These are phyloP conservation scores for Coccomyxa subellipsoidea DNA, from an alignment of 163 green algal genomes.

Conservation along the genomic window DNA sequence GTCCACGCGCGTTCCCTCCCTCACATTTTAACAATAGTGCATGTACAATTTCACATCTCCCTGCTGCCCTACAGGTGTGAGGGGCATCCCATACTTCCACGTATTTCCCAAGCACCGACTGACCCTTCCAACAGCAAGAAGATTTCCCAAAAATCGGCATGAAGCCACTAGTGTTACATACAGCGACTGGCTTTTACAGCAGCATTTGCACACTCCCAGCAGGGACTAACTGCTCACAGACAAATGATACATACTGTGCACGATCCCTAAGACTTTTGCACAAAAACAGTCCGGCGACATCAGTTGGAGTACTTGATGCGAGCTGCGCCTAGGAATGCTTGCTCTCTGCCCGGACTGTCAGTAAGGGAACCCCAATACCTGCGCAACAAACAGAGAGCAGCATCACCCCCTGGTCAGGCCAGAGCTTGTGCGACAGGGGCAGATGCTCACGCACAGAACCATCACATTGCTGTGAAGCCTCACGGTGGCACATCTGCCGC, in stretches of 20 bases:
- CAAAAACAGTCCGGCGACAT: not conserved
- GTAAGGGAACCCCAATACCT: not conserved
- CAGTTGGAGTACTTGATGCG: not conserved
- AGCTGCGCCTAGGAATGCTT: not conserved
- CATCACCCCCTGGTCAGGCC: not conserved
- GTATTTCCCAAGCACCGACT: too few relatives aligned
- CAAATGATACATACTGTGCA: not conserved
- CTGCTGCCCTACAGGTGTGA: too few relatives aligned
- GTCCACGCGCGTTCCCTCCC: conserved; percentile 11
- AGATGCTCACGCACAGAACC: not conserved
- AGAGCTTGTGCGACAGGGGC: not conserved
- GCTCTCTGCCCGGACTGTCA: not conserved
- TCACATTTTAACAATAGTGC: too few relatives aligned
- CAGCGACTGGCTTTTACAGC: too few relatives aligned
- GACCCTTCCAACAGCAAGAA: too few relatives aligned
- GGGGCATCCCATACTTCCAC: too few relatives aligned
- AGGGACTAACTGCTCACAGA: not conserved
- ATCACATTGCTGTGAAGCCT: conserved; percentile 3
- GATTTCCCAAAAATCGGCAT: too few relatives aligned
- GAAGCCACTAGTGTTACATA: too few relatives aligned
- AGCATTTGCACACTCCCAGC: too few relatives aligned
- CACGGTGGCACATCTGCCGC: not conserved
- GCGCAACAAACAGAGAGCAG: not conserved
- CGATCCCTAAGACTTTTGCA: not conserved
- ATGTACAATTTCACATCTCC: too few relatives aligned